Conservation (phyloP, 208 protist genomes). For the Lotmaria passim region DNA sequence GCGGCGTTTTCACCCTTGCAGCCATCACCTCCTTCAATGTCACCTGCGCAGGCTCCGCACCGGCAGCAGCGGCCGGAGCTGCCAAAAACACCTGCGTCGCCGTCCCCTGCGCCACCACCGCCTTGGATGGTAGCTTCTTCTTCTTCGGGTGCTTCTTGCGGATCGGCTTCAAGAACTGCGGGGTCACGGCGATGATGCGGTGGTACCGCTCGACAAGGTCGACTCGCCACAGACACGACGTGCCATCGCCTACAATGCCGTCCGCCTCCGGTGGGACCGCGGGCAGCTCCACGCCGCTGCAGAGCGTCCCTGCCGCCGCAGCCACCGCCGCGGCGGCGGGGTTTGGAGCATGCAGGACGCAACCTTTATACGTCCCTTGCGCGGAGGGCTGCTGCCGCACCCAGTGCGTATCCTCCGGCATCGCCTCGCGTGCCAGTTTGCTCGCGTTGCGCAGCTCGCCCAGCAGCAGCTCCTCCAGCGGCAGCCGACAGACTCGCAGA, state of each 20-base stretch:
- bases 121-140: constrained; percentile 33
- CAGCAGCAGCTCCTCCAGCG: constrained; percentile 67
- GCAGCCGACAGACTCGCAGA: constrained; percentile 37
- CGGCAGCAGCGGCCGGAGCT: neutral
- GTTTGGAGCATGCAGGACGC: constrained; percentile 14
- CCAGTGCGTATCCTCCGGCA: constrained; percentile 45
- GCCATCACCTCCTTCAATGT: neutral
- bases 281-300: constrained; percentile 21
- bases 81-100: constrained; percentile 31
- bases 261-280: constrained; percentile 32
- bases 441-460: constrained; percentile 61
- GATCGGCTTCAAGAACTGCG: constrained; percentile 48
- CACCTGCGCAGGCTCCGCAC: neutral
- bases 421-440: constrained; percentile 53
- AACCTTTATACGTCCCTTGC: neutral
- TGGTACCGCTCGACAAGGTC: constrained; percentile 22
- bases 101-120: constrained; percentile 25
- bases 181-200: constrained; percentile 59
- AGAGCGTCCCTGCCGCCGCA: neutral
- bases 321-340: neutral
- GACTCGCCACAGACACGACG: constrained; percentile 64
- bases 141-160: constrained; percentile 52
- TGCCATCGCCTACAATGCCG: constrained; percentile 53
- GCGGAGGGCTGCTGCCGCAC: constrained; percentile 32
- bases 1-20: neutral